Conservation (phyloP, 129 eudicot genomes). For the Centella asiatica region DNA sequence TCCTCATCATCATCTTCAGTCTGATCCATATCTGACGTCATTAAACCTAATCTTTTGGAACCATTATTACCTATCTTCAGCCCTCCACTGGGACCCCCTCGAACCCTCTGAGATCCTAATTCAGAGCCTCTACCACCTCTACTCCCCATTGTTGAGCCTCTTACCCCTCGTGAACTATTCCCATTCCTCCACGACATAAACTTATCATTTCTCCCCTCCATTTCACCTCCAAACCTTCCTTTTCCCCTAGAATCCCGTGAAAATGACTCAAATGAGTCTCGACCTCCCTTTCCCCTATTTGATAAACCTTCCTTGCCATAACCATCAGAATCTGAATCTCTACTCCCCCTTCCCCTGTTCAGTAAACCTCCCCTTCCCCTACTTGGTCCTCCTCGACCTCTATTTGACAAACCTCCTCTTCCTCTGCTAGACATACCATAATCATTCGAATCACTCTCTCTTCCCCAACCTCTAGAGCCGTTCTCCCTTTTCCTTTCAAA, state of each 20-base stretch:
- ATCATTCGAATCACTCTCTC: conserved; percentile 13
- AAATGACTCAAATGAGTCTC: conserved; percentile 2
- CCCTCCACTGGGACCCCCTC: conserved; percentile 25
- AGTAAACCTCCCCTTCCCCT: conserved; percentile 1
- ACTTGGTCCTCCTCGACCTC: neutral
- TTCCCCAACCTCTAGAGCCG: neutral
- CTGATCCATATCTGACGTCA: conserved; percentile 21
- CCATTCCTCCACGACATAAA: conserved; percentile 5
- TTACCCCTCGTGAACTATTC: conserved; percentile 9
- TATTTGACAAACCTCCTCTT: conserved; percentile 4
- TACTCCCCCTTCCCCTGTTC: neutral
- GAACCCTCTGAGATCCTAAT: conserved; percentile 20
- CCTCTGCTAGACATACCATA: conserved; percentile 13
- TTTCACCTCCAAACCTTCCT: conserved; percentile 8
- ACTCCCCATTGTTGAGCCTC: conserved; percentile 8
- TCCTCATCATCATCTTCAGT: conserved; percentile 26
- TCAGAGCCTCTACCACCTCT: conserved; percentile 25
- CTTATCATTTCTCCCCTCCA: conserved; percentile 11
- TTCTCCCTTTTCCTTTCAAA: conserved; percentile 18
- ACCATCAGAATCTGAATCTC: neutral
- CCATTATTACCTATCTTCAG: conserved; percentile 28
- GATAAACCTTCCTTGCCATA: conserved; percentile 1
- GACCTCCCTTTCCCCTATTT: conserved; percentile 9
- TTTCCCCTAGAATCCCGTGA: conserved; percentile 17
- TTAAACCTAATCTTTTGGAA: conserved; percentile 28